Evolutionary conservation across 1,284 basidiomycete species (phyloP).

Genomic region (Mrakiaceae sp.): DNA sequence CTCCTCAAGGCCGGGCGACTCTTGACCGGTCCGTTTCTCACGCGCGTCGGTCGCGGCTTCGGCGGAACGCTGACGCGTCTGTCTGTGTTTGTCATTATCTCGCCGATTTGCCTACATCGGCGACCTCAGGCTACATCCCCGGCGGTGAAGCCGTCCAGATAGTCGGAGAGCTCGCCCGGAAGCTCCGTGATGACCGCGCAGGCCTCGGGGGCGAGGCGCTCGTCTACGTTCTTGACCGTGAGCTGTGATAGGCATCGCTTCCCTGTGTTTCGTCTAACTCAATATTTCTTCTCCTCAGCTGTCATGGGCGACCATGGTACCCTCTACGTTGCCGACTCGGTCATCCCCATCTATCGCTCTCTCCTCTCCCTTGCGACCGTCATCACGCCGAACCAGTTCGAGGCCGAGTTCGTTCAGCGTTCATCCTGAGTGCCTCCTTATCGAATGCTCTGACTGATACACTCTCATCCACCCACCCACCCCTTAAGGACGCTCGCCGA

Average conservation of each 20-base stretch:
- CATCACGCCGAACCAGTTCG: constrained; percentile 97
- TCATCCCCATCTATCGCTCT: constrained; percentile 73
- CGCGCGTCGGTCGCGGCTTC: background rate
- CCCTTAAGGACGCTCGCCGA: constrained; percentile 56
- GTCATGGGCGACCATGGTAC: constrained; percentile 82
- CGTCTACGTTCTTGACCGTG: constrained; percentile 83
- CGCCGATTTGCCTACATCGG: too few relatives aligned
- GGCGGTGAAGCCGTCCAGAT: constrained; percentile 64
- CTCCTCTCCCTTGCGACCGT: constrained; percentile 74
- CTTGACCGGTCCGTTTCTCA: constrained; percentile 49
- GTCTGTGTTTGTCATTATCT: too few relatives aligned
- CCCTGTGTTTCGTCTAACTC: background rate
- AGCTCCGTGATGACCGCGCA: constrained; percentile 24
- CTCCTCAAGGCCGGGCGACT: constrained; percentile 53
- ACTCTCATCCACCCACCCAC: background rate
- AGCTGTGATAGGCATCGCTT: constrained; percentile 28
- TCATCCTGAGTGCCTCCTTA: background rate
- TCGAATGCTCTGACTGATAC: background rate
- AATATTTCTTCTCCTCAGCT: constrained; percentile 37
- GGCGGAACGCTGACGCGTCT: background rate
- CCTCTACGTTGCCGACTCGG: constrained; percentile 77
- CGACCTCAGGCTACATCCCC: constrained; percentile 63
- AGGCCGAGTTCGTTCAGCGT: constrained; percentile 69
- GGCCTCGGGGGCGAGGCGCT: constrained; percentile 41
- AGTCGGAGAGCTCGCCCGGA: constrained; percentile 53